Evolutionary conservation across 768 basidiomycete genomes (phyloP), one percentile per base, ranked within the genome.

Genomic region (Dacryopinax primogenitus): DNA sequence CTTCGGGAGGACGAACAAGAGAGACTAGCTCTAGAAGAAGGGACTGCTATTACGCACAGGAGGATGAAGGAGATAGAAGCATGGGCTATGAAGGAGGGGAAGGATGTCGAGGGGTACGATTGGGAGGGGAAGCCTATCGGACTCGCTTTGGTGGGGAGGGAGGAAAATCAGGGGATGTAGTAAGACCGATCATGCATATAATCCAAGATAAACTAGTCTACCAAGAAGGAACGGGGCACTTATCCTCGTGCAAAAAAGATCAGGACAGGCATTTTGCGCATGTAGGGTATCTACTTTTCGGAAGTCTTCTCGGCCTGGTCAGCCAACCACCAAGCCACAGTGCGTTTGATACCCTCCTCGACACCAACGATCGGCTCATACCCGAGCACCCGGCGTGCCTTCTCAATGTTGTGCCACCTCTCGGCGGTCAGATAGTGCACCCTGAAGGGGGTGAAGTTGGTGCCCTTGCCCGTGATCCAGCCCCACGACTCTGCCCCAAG

Each of bases 351-450:
- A 30, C 93, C 96, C 68, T 98, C 94, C 70, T 91, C 86, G 13
- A 98, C 69, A 1, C 92, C 88, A 4, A 95, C 85, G 66, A 90
- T 77, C 0, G 96, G 96, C 74, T 93, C 92, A 75, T 99, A 99
- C 1, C 92, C 94, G 41, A 99, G 78, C 67, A 98, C 82, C 66
- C 92, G 78, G 69, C 93, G 79, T 11, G 95, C 88, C 77, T 88
- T 93, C 76, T 98, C 96, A 51, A 94, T 92, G 72, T 96, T 95
- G 76, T 94, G 88, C 79, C 86, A 97, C 68, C 93, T 81, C 64
- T 81, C 81, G 44, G 85, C 85, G 72, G 87, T 90, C 63, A 83
- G 86, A 73, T 85, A 92, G 21, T 83, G 82, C 28, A 97, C 89
- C 68, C 90, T 85, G 76, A 85, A 94, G 65, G 81, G 80, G 21